Percentiles rank a stretch among this genome's conserved stretches.
These are phyloP conservation scores for Myochromella boudieri DNA, from an alignment of 768 basidiomycete species.

Conservation along the genomic window DNA sequence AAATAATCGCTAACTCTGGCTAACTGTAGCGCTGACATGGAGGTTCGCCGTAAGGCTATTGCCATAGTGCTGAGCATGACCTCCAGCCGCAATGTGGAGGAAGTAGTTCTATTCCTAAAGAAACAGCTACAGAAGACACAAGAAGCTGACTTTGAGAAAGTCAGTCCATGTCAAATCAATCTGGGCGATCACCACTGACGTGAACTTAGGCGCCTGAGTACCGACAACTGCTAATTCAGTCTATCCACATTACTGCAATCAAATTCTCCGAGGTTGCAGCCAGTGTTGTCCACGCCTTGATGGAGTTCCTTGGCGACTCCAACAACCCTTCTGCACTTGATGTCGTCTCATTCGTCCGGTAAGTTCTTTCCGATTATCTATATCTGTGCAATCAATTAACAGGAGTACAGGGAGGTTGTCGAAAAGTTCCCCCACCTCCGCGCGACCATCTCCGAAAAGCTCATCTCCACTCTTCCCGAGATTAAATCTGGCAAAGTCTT, in stretches of 20 bases:
- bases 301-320: slow-evolving; percentile 94
- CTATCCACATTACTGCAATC: slow-evolving; percentile 94
- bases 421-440: slow-evolving; percentile 95
- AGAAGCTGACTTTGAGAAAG: slow-evolving; percentile 92
- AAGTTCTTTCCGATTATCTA: neutral
- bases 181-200: neutral
- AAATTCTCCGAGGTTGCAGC: slow-evolving; percentile 97
- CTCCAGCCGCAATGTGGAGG: slow-evolving; percentile 92
- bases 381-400: neutral
- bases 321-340: slow-evolving; percentile 95
- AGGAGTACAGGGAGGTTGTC: slow-evolving; percentile 77
- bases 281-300: slow-evolving; percentile 88
- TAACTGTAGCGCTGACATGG: slow-evolving; percentile 82
- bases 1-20: neutral
- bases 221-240: slow-evolving; percentile 93
- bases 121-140: slow-evolving; percentile 95
- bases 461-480: slow-evolving; percentile 75
- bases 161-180: slow-evolving; percentile 21
- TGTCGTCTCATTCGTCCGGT: slow-evolving; percentile 74
- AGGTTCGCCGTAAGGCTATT: slow-evolving; percentile 92
- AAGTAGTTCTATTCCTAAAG: slow-evolving; percentile 94
- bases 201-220: slow-evolving; percentile 82
- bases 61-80: slow-evolving; percentile 90
- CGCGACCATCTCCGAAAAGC: slow-evolving; percentile 78
- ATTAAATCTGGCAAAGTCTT: slow-evolving; percentile 98